Evolutionary conservation across 2,329 filamentous ascomycete species (phyloP), one percentile per base, ranked within the genome.

Genomic region (Neurospora sp.): DNA sequence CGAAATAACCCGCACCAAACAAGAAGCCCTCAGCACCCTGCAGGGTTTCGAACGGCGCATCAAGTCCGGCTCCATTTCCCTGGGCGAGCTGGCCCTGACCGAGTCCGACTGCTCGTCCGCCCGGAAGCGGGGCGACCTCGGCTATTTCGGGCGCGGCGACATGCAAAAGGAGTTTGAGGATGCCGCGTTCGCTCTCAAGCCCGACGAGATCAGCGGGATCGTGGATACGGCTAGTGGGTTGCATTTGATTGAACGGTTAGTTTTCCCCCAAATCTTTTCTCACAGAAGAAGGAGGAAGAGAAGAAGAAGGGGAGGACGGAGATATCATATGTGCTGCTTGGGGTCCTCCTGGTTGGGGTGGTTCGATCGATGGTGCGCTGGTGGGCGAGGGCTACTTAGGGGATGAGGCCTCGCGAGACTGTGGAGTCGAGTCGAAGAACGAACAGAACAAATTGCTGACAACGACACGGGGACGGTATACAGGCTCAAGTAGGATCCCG

Each of bases 151-250:
- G 69, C 89, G 87, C 76, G 93, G 93, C 37, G 95, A 98, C 77
- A 99, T 99, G 96, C 96, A 99, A 80, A 95, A 94, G 83, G 95
- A 97, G 82, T 99, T 99, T 78, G 96, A 99, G 82, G 93, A 97
- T 70, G 94, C 94, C 4, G 91, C 96, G 1, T 99, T 99, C 82
- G 90, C 87, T n/a, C 85, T 99, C 69, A 87, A 94, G 80, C 90
- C 91, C 2, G 94, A 93, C 40, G 88, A 97, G 81, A 89, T 98
- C 77, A 97, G 94, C 81, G 85, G 87, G 66, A 85, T 97, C 43
- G 91, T 98, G 12, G 92, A 97, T 81, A 97, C 96, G 46, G 94
- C 93, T 67, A 97, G 94, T 68, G 96, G 96, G 0, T 84, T 98
- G 77, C 96, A 99, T 83, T 84, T 99, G 81, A 99, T 99, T 81